Percentiles rank a stretch among this genome's conserved stretches.
Conservation (phyloP, 495 filamentous ascomycete genomes). For the Penicillium canariense region DNA sequence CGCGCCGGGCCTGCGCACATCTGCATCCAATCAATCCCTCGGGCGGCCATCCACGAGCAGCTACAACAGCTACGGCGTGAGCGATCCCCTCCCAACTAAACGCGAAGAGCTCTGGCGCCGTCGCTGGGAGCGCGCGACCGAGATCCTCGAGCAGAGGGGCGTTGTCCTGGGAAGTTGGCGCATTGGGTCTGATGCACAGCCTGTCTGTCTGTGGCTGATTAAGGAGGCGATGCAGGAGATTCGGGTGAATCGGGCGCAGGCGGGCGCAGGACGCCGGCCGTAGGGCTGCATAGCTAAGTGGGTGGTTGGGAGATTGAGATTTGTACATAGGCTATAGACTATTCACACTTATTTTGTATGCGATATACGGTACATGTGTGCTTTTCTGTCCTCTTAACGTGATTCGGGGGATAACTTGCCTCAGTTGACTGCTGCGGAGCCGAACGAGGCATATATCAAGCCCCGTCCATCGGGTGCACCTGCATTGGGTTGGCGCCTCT, state of each 20-base stretch:
- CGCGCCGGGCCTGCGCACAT: constrained; percentile 17
- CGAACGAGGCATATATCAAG: too few relatives aligned
- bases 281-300: not conserved
- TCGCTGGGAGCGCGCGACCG: constrained; percentile 72
- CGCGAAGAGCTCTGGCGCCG: constrained; percentile 81
- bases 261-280: constrained; percentile 4
- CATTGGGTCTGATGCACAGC: constrained; percentile 73
- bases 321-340: constrained; percentile 7
- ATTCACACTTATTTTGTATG: not conserved
- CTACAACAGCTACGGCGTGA: not conserved
- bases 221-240: constrained; percentile 41
- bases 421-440: too few relatives aligned
- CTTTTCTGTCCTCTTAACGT: not conserved
- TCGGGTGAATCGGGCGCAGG: not conserved
- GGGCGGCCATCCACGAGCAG: constrained; percentile 11
- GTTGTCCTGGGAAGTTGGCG: constrained; percentile 84
- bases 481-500: too few relatives aligned
- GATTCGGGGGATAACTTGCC: too few relatives aligned
- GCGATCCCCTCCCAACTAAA: constrained; percentile 54
- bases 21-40: constrained; percentile 31
- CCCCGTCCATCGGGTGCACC: too few relatives aligned
- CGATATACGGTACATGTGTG: not conserved
- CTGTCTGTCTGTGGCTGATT: constrained; percentile 52
- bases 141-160: constrained; percentile 62
- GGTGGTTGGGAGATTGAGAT: not conserved